Evolutionary conservation across 2,329 filamentous ascomycete genomes (phyloP).

Genomic region (Beauveria bassiana): DNA sequence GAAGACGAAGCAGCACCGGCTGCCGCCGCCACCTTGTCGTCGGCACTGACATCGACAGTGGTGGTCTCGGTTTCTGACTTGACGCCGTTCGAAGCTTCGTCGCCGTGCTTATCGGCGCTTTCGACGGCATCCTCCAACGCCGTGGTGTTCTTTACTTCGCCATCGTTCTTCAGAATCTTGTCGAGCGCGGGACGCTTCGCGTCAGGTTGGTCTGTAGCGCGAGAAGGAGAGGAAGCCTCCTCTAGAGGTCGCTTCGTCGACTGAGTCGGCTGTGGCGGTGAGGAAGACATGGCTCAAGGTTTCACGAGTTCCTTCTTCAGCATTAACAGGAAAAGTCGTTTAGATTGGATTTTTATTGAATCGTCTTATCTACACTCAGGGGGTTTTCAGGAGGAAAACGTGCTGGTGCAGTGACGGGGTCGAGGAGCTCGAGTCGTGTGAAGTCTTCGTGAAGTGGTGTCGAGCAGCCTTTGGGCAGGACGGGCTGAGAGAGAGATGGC

Average conservation of each 20-base stretch:
- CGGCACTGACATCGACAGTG: slow-evolving; percentile 42
- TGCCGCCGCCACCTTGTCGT: slow-evolving; percentile 37
- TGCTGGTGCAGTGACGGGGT: slow-evolving; percentile 66
- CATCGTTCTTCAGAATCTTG: slow-evolving; percentile 71
- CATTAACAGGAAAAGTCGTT: slow-evolving; percentile 11
- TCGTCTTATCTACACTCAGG: slow-evolving; percentile 69
- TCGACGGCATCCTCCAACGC: slow-evolving; percentile 26
- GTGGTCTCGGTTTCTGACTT: slow-evolving; percentile 55
- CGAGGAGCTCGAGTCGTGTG: slow-evolving; percentile 35
- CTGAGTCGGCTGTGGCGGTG: slow-evolving; percentile 57
- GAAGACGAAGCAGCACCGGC: slow-evolving; percentile 27
- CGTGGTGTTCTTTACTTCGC: slow-evolving; percentile 40
- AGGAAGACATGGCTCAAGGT: slow-evolving; percentile 61
- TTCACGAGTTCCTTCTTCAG: neutral
- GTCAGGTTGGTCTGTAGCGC: slow-evolving; percentile 86
- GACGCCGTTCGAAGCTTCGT: slow-evolving; percentile 41
- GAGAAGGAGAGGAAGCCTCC: slow-evolving; percentile 91
- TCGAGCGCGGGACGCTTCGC: slow-evolving; percentile 95
- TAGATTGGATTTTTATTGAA: slow-evolving; percentile 31
- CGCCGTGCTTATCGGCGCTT: slow-evolving; percentile 40
- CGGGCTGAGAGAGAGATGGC: slow-evolving; percentile 23
- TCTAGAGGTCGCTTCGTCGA: slow-evolving; percentile 88
- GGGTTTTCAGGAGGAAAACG: slow-evolving; percentile 83
- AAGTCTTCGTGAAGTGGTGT: slow-evolving; percentile 33
- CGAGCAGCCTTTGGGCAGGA: slow-evolving; percentile 25